phyloP scores from a whole-genome alignment of 2,329 filamentous ascomycete genomes.

The Tolypocladium album region DNA sequence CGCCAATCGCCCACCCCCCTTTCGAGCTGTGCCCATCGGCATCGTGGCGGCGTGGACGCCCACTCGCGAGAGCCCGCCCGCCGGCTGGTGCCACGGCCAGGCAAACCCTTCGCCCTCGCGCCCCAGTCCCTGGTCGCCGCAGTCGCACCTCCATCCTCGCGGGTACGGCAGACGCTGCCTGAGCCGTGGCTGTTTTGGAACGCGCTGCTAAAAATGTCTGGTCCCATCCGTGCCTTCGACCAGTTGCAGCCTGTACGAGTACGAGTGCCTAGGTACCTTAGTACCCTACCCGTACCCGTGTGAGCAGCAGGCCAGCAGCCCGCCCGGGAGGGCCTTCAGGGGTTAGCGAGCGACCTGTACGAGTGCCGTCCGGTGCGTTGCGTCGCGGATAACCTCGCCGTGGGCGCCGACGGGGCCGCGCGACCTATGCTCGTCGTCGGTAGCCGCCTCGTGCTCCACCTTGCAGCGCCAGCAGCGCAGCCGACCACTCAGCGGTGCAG shows the following conservation, averaged over 20 bases:
- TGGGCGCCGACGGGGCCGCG: background rate
- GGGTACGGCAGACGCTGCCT: background rate
- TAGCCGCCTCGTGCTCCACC: background rate
- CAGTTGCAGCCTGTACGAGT: too few relatives aligned
- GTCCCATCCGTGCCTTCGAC: background rate
- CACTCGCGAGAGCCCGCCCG: background rate
- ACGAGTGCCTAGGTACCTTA: too few relatives aligned
- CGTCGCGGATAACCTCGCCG: background rate
- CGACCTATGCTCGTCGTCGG: background rate
- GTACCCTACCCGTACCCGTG: too few relatives aligned
- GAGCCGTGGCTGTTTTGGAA: background rate
- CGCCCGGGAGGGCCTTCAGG: background rate
- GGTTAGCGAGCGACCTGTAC: background rate
- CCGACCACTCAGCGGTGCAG: constrained; percentile 1
- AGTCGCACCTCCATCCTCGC: background rate
- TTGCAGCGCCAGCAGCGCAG: background rate
- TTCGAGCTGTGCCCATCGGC: background rate
- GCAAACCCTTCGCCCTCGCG: background rate
- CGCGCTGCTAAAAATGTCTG: background rate
- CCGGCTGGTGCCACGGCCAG: background rate
- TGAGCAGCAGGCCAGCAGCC: background rate
- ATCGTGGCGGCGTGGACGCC: background rate
- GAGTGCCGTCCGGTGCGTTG: background rate
- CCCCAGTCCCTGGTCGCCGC: background rate
- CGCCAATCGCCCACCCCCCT: background rate